A percentile compares a stretch with the other conserved stretches of the same genome.
Conservation (phyloP, 2,329 filamentous ascomycete species). For the Aspergillus pseudotamarii region DNA sequence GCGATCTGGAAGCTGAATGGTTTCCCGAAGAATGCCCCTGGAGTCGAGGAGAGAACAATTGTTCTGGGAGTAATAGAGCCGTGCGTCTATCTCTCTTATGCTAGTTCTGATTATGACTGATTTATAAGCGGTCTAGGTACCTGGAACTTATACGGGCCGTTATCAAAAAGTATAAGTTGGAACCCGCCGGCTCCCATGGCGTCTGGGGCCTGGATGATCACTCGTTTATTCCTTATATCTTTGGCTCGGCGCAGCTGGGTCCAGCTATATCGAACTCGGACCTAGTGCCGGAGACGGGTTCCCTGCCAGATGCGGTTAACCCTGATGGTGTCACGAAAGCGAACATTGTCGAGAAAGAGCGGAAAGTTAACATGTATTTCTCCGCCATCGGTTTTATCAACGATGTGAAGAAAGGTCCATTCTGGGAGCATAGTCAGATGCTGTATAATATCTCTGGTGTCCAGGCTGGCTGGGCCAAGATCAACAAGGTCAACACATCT, state of each 20-base stretch:
- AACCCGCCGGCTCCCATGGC: conserved; percentile 93
- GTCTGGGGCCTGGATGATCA: conserved; percentile 99
- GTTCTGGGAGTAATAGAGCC: conserved; percentile 82
- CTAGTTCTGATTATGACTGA: neutral
- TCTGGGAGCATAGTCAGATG: conserved; percentile 96
- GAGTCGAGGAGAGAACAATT: conserved; percentile 72
- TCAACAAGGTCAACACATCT: conserved; percentile 68
- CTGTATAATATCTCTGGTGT: conserved; percentile 94
- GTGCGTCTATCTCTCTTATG: conserved; percentile 52
- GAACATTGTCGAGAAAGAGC: conserved; percentile 65
- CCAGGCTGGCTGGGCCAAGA: conserved; percentile 93
- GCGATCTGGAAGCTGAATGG: conserved; percentile 87
- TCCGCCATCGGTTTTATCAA: conserved; percentile 95
- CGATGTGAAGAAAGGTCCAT: conserved; percentile 93
- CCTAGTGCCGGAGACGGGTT: conserved; percentile 76
- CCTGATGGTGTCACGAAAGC: conserved; percentile 69
- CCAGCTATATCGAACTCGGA: conserved; percentile 69
- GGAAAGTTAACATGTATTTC: conserved; percentile 82
- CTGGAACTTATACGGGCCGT: conserved; percentile 77
- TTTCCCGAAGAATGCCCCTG: conserved; percentile 63
- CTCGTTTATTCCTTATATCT: conserved; percentile 89
- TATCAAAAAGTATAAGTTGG: conserved; percentile 87
- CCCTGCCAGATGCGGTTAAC: conserved; percentile 69
- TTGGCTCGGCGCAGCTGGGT: conserved; percentile 87
- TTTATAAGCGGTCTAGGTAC: conserved; percentile 58